A percentile compares a stretch with the other conserved stretches of the same genome.
Conservation (phyloP, 192 early-diverging fungal species). For the Entomortierella beljakovae region DNA sequence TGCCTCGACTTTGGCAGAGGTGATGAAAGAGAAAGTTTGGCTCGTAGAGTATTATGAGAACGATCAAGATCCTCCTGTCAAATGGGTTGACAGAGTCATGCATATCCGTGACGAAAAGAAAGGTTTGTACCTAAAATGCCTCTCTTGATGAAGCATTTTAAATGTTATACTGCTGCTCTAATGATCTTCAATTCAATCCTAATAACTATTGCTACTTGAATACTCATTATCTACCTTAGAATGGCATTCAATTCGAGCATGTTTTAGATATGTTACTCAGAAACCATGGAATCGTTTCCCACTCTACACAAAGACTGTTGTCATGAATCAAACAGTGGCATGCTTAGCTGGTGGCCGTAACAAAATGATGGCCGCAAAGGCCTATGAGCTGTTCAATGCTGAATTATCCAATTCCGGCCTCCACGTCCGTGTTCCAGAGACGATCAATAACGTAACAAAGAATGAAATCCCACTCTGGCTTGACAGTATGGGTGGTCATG, state of each 20-base stretch:
- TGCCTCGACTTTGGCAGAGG: constrained; percentile 82
- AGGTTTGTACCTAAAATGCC: no score
- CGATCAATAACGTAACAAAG: constrained; percentile 86
- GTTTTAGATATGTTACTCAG: constrained; percentile 90
- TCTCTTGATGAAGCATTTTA: no score
- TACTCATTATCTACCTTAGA: constrained; percentile 29
- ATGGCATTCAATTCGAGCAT: constrained; percentile 89
- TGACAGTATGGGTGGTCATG: constrained; percentile 88
- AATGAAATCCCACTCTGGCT: constrained; percentile 86
- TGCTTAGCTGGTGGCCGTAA: constrained; percentile 91
- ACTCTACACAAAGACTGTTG: constrained; percentile 76
- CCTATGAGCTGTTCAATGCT: constrained; percentile 88
- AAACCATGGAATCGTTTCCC: constrained; percentile 92
- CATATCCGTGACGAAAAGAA: constrained; percentile 71
- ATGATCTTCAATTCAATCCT: neutral
- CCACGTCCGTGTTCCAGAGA: constrained; percentile 80
- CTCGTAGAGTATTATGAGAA: constrained; percentile 78
- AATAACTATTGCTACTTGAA: neutral
- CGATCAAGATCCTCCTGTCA: constrained; percentile 80
- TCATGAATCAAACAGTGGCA: constrained; percentile 85
- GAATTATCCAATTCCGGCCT: constrained; percentile 80
- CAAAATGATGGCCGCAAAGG: constrained; percentile 91
- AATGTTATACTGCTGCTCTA: neutral
- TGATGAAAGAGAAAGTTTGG: constrained; percentile 81
- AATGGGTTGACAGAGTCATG: constrained; percentile 82